A percentile compares a stretch with the other conserved stretches of the same genome.
Conservation (phyloP, 1,139 yeast species). For the Suhomyces panamericanus region DNA sequence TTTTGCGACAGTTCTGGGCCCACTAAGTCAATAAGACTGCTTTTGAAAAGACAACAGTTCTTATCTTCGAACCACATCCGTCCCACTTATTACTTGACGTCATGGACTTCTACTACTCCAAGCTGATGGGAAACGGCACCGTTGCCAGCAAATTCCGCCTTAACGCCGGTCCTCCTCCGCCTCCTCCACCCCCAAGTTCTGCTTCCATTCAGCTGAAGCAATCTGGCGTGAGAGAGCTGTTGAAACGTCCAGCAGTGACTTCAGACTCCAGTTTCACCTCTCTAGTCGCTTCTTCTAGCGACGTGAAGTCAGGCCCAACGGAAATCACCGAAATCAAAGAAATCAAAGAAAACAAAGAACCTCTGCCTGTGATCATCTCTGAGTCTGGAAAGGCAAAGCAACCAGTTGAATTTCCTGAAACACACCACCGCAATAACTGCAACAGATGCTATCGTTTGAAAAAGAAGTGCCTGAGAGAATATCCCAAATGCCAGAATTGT, state of each 20-base stretch:
- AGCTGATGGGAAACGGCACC: conserved; percentile 43
- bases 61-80: background rate
- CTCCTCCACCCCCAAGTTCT: background rate
- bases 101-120: conserved; percentile 41
- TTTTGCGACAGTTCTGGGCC: background rate
- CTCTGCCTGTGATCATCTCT: conserved; percentile 5
- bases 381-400: conserved; percentile 8
- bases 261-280: background rate
- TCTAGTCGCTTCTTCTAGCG: too few relatives aligned
- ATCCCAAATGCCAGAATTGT: conserved; percentile 43
- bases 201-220: conserved; percentile 23
- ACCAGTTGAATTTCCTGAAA: conserved; percentile 23
- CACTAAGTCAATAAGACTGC: too few relatives aligned
- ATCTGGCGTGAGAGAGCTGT: conserved; percentile 21
- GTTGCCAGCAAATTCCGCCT: conserved; percentile 39
- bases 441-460: conserved; percentile 45
- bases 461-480: conserved; percentile 43
- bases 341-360: background rate
- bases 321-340: background rate
- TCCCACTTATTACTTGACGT: too few relatives aligned
- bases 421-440: conserved; percentile 40
- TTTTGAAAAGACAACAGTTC: too few relatives aligned
- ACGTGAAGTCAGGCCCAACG: background rate
- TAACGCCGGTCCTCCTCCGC: conserved; percentile 5
- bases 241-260: background rate